Evolutionary conservation across 1,139 yeast species (phyloP).

Genomic region (Yamadazyma atmosphaerica): DNA sequence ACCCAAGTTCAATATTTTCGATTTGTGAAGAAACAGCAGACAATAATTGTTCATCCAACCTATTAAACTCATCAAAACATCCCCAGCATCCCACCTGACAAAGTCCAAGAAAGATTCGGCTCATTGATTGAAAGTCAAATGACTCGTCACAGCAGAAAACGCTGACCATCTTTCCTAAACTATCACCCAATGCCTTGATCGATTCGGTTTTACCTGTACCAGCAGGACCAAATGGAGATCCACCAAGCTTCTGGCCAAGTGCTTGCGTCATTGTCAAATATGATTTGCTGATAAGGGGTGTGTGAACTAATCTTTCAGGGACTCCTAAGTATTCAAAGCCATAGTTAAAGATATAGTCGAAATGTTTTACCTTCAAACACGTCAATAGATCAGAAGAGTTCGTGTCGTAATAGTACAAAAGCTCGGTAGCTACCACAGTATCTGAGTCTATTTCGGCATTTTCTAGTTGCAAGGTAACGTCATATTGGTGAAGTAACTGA

Average conservation of each 20-base stretch:
- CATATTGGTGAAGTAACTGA: conserved; percentile 65
- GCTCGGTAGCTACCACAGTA: conserved; percentile 34
- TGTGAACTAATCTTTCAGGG: conserved; percentile 71
- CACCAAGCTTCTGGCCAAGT: conserved; percentile 73
- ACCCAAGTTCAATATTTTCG: conserved; percentile 65
- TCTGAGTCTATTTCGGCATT: not conserved
- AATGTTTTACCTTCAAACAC: conserved; percentile 53
- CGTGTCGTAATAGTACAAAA: conserved; percentile 45
- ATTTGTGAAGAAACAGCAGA: conserved; percentile 88
- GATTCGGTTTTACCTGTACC: conserved; percentile 98
- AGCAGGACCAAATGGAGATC: conserved; percentile 94
- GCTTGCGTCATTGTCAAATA: conserved; percentile 77
- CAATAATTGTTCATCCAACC: conserved; percentile 68
- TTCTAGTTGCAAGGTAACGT: conserved; percentile 26
- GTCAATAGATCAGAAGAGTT: conserved; percentile 23
- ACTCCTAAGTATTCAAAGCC: conserved; percentile 86
- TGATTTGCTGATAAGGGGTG: conserved; percentile 69
- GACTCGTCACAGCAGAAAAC: conserved; percentile 92
- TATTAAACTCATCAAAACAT: conserved; percentile 93
- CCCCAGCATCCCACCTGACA: conserved; percentile 93
- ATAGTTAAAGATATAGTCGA: conserved; percentile 53
- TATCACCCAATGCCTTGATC: conserved; percentile 79
- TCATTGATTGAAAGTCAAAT: conserved; percentile 80
- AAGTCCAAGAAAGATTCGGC: conserved; percentile 78
- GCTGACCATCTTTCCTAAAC: conserved; percentile 76